These are phyloP conservation scores for Tricholoma sp. DNA, from an alignment of 768 basidiomycete genomes.

Conservation along the genomic window DNA sequence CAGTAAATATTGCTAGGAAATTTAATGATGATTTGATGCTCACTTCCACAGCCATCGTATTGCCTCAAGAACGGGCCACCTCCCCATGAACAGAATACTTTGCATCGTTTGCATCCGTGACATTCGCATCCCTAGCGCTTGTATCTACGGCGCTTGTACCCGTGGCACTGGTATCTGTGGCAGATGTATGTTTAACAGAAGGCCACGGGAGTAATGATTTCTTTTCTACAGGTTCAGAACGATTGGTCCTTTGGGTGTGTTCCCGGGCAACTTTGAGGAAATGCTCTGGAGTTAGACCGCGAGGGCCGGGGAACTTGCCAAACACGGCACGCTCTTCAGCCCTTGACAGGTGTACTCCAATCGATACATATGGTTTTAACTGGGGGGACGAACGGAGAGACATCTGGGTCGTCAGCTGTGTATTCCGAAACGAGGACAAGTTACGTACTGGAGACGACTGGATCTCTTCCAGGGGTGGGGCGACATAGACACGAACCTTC, in stretches of 20 bases:
- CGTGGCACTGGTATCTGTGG: neutral
- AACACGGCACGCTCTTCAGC: slow-evolving; percentile 31
- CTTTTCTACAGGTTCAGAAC: neutral
- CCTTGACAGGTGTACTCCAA: slow-evolving; percentile 34
- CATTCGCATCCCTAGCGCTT: neutral
- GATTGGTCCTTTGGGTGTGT: slow-evolving; percentile 5
- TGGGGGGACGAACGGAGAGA: slow-evolving; percentile 20
- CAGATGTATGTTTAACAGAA: neutral
- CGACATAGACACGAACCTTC: slow-evolving; percentile 79
- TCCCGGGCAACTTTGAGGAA: slow-evolving; percentile 37
- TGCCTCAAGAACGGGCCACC: neutral
- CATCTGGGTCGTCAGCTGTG: neutral
- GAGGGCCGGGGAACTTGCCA: slow-evolving; percentile 31
- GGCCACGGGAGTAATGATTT: neutral
- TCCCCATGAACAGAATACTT: neutral
- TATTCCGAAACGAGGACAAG: neutral
- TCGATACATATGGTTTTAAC: slow-evolving; percentile 69
- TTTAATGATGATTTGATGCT: neutral
- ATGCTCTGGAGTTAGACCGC: slow-evolving; percentile 38
- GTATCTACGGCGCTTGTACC: neutral
- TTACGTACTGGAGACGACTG: slow-evolving; percentile 48
- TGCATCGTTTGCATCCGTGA: neutral
- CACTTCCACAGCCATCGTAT: neutral
- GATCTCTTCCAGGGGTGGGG: slow-evolving; percentile 67
- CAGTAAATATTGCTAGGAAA: neutral